Evolutionary conservation across 768 basidiomycete genomes (phyloP).

Genomic region (Trametopsis cervina): DNA sequence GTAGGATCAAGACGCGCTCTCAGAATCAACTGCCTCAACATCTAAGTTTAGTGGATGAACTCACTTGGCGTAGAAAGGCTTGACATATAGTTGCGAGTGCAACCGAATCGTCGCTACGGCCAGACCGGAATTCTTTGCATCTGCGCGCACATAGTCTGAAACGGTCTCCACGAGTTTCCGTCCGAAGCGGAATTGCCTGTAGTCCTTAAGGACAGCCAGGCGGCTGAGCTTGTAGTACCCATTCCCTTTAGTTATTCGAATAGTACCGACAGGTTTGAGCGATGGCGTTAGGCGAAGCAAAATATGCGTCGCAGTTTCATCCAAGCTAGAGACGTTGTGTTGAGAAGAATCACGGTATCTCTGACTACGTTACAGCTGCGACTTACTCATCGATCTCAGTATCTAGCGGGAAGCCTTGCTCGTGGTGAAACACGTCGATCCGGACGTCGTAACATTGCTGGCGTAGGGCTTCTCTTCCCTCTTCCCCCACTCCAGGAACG

Average conservation of each 20-base stretch:
- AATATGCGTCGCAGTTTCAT: constrained; percentile 62
- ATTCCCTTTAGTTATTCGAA: constrained; percentile 39
- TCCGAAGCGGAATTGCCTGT: constrained; percentile 60
- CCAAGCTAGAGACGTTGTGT: constrained; percentile 36
- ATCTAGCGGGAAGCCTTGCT: constrained; percentile 69
- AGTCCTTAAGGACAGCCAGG: constrained; percentile 59
- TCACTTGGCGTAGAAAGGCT: constrained; percentile 73
- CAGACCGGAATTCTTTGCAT: constrained; percentile 28
- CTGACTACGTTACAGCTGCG: constrained; percentile 15
- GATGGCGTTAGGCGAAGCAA: constrained; percentile 62
- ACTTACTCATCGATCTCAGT: constrained; percentile 68
- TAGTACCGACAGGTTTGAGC: constrained; percentile 60
- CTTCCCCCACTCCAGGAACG: constrained; percentile 30
- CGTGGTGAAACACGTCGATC: constrained; percentile 52
- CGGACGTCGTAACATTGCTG: constrained; percentile 63
- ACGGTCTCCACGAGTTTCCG: constrained; percentile 55
- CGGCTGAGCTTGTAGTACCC: constrained; percentile 68
- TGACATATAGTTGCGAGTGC: constrained; percentile 70
- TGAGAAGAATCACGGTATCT: constrained; percentile 6
- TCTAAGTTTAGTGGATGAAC: constrained; percentile 22
- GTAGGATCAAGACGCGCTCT: constrained; percentile 15
- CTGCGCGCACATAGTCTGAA: constrained; percentile 49
- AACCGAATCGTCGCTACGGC: constrained; percentile 25
- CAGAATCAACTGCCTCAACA: no score
- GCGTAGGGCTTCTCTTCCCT: constrained; percentile 37